These are phyloP conservation scores for Saxophila tyrrhenica DNA, from an alignment of 495 filamentous ascomycete genomes.

Conservation along the genomic window DNA sequence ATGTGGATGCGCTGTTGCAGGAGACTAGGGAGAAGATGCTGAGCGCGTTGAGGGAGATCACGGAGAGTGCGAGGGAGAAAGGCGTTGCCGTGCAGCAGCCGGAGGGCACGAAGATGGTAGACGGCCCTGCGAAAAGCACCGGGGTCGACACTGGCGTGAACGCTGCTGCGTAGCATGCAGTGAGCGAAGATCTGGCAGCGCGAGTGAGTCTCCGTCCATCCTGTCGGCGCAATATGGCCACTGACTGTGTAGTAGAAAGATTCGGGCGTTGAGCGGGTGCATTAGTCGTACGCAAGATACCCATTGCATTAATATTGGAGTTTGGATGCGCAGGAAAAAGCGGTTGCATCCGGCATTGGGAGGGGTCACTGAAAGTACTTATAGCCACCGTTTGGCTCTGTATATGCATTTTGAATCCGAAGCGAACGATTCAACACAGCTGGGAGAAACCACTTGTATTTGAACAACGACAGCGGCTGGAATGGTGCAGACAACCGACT, in stretches of 20 bases:
- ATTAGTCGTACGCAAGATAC: not conserved
- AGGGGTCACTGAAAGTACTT: not conserved
- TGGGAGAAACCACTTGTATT: too few species aligned
- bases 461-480: too few species aligned
- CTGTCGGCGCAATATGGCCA: too few species aligned
- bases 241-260: too few species aligned
- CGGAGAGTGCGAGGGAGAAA: slow-evolving; percentile 23
- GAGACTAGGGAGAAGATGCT: slow-evolving; percentile 70
- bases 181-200: not conserved
- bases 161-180: slow-evolving; percentile 4
- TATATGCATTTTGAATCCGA: too few species aligned
- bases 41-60: slow-evolving; percentile 54
- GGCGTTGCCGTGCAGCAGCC: slow-evolving; percentile 14
- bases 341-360: too few species aligned
- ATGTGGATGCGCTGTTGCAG: slow-evolving; percentile 70
- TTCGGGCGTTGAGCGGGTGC: not conserved
- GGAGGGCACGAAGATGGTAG: not conserved
- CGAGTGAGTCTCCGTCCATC: too few species aligned
- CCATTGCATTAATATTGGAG: not conserved
- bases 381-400: not conserved
- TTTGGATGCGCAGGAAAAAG: not conserved
- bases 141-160: slow-evolving; percentile 10
- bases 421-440: too few species aligned
- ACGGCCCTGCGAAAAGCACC: slow-evolving; percentile 8
- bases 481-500: too few species aligned